These are phyloP conservation scores for Coccomyxa sp. DNA, from an alignment of 139 green algal species.

Conservation along the genomic window DNA sequence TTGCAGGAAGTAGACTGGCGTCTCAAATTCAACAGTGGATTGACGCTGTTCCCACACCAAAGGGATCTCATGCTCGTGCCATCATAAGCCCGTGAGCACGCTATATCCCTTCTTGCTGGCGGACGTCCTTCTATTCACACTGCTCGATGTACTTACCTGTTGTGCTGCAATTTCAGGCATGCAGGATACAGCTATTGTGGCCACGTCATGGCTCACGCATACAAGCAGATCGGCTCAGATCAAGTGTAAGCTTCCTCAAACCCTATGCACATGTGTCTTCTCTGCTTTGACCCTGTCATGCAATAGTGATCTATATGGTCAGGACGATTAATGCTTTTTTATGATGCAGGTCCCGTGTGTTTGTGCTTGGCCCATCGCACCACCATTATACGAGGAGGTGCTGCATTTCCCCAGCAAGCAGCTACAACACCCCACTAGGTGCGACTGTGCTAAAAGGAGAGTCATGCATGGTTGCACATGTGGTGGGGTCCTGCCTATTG, in stretches of 20 bases:
- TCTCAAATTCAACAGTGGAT: slow-evolving; percentile 51
- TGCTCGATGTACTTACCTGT: not conserved
- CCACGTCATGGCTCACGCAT: slow-evolving; percentile 78
- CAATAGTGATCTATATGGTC: not conserved
- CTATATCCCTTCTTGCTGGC: not conserved
- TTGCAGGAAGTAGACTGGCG: slow-evolving; percentile 27
- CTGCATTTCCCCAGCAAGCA: slow-evolving; percentile 49
- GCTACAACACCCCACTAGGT: slow-evolving; percentile 86
- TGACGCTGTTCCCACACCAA: slow-evolving; percentile 12
- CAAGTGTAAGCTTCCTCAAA: slow-evolving; percentile 53
- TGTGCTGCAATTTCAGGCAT: slow-evolving; percentile 42
- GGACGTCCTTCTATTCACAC: not conserved
- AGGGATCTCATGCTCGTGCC: slow-evolving; percentile 1
- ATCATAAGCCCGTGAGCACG: slow-evolving; percentile 26
- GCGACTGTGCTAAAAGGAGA: not conserved
- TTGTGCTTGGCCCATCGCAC: slow-evolving; percentile 88
- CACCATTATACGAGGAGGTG: slow-evolving; percentile 79
- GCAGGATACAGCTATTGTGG: slow-evolving; percentile 84
- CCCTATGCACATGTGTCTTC: too few relatives aligned
- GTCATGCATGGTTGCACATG: not conserved
- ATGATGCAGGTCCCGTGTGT: slow-evolving; percentile 64
- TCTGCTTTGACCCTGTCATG: not conserved
- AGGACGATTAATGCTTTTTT: not conserved
- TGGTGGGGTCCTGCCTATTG: too few relatives aligned
- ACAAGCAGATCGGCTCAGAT: slow-evolving; percentile 61